Conservation (phyloP, 345 rosid species). For the Eucalyptus camaldulensis region DNA sequence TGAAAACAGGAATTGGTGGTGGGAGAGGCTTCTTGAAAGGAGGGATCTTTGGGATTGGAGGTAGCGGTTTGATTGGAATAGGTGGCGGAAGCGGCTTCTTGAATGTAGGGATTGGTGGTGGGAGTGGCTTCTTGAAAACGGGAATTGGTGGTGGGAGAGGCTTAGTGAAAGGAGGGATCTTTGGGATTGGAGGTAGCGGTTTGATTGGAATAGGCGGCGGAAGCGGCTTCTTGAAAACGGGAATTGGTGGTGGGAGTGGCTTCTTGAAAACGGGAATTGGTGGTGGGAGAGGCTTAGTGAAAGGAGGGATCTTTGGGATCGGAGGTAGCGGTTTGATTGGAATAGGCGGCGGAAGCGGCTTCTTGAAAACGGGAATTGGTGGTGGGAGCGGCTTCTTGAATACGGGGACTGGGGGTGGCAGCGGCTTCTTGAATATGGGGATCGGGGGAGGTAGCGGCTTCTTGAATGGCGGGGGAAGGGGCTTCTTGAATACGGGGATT, state of each 20-base stretch:
- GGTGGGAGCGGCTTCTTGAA: background rate
- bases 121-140: background rate
- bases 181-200: conserved; percentile 2
- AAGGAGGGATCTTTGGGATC: conserved; percentile 7
- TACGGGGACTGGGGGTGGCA: background rate
- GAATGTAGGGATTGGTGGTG: background rate
- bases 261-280: background rate
- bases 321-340: background rate
- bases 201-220: background rate
- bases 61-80: background rate
- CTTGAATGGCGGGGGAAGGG: background rate
- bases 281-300: background rate
- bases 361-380: background rate
- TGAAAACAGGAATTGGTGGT: background rate
- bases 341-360: background rate
- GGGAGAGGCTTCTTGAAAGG: background rate
- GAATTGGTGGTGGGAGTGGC: background rate
- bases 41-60: conserved; percentile 9
- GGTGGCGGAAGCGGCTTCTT: background rate
- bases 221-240: background rate
- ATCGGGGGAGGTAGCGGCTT: no score
- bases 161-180: conserved; percentile 3
- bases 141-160: background rate
- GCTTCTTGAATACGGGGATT: background rate
- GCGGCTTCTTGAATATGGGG: background rate